Evolutionary conservation across 345 rosid species (phyloP).

Genomic region (Stellera chamaejasme): DNA sequence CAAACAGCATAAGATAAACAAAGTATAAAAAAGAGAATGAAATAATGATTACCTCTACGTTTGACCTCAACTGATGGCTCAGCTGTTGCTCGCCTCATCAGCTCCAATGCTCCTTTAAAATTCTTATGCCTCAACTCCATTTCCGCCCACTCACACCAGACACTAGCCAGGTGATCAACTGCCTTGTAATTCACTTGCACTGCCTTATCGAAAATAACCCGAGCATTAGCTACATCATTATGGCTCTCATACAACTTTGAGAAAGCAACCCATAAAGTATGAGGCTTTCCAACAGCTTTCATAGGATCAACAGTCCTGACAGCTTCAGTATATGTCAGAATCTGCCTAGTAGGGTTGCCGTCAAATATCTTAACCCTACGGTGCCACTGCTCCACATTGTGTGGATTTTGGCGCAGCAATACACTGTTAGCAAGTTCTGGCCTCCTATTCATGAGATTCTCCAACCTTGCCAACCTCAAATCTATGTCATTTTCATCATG

Average conservation of each 20-base stretch:
- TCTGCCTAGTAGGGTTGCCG: conserved; percentile 84
- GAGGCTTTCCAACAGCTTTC: conserved; percentile 99
- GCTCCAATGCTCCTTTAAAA: conserved; percentile 78
- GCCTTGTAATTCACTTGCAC: conserved; percentile 88
- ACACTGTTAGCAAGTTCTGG: conserved; percentile 93
- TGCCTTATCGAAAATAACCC: conserved; percentile 95
- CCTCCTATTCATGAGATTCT: conserved; percentile 70
- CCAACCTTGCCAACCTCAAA: conserved; percentile 77
- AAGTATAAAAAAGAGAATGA: neutral
- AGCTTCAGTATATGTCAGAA: conserved; percentile 88
- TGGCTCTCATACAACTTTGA: conserved; percentile 84
- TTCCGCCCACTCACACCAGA: conserved; percentile 99
- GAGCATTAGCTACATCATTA: conserved; percentile 70
- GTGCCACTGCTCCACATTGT: conserved; percentile 98
- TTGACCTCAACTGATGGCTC: conserved; percentile 95
- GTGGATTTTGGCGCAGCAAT: conserved; percentile 91
- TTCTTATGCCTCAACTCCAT: conserved; percentile 88
- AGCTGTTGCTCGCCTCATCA: conserved; percentile 92
- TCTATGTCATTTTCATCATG: conserved; percentile 81
- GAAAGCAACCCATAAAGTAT: conserved; percentile 89
- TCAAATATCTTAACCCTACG: conserved; percentile 88
- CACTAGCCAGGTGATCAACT: conserved; percentile 87
- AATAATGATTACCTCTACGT: conserved; percentile 48
- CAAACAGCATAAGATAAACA: no score
- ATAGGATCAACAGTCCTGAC: conserved; percentile 92